Percentiles rank a stretch among this genome's conserved stretches.
Conservation (phyloP, 73 alveolate species). For the Uronychia binucleata region DNA sequence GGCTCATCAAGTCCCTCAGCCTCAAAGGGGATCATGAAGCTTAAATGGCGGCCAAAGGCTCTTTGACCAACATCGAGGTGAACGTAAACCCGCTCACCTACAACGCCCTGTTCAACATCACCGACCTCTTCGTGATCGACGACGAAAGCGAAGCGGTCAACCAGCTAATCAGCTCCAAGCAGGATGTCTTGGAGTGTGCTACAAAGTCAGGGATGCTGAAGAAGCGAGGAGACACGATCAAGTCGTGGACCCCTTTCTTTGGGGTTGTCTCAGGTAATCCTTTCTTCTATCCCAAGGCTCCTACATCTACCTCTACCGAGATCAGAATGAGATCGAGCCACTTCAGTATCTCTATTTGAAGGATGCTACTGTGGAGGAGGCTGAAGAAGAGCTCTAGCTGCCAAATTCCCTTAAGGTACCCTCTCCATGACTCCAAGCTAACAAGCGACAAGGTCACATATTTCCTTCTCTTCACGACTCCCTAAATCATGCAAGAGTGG, state of each 20-base stretch:
- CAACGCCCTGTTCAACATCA: slow-evolving; percentile 23
- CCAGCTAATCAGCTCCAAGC: slow-evolving; percentile 27
- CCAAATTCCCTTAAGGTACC: background rate
- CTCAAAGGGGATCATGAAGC: background rate
- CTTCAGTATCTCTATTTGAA: slow-evolving; percentile 42
- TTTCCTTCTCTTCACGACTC: slow-evolving; percentile 1
- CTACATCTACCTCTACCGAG: slow-evolving; percentile 53
- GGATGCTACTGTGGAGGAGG: slow-evolving; percentile 31
- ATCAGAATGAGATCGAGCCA: slow-evolving; percentile 28
- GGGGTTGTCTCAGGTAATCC: slow-evolving; percentile 42
- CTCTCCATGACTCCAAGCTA: too few species aligned
- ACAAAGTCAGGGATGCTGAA: slow-evolving; percentile 37
- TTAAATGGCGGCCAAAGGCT: background rate
- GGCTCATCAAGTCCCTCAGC: background rate
- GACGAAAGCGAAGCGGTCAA: slow-evolving; percentile 8
- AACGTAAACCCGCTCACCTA: slow-evolving; percentile 37
- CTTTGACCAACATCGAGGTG: background rate
- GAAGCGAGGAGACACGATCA: slow-evolving; percentile 35
- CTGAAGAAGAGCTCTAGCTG: slow-evolving; percentile 7
- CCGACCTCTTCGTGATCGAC: background rate
- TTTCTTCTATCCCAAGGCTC: too few species aligned
- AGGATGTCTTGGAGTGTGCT: slow-evolving; percentile 24
- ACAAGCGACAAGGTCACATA: slow-evolving; percentile 5
- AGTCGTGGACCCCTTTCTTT: background rate
- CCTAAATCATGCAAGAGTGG: slow-evolving; percentile 22